Evolutionary conservation across 495 filamentous ascomycete genomes (phyloP).

Genomic region (Platismatia glauca): DNA sequence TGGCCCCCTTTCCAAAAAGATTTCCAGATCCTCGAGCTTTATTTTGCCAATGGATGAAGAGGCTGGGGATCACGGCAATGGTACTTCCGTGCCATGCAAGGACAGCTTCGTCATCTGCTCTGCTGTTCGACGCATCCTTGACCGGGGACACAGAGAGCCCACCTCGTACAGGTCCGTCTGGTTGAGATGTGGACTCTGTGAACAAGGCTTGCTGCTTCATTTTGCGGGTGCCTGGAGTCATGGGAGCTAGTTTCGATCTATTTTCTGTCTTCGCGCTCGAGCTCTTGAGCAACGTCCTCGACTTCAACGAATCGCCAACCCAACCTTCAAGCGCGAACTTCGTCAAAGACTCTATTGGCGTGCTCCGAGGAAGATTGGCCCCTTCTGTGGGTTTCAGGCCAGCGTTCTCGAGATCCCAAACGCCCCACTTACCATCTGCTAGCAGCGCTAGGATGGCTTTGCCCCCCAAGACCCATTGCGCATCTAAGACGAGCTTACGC

Average conservation of each 20-base stretch:
- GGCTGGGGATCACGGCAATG: slow-evolving; percentile 52
- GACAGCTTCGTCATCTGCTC: slow-evolving; percentile 50
- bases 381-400: slow-evolving; percentile 38
- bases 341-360: slow-evolving; percentile 33
- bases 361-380: neutral
- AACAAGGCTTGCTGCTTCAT: slow-evolving; percentile 48
- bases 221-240: slow-evolving; percentile 75
- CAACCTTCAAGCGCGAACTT: slow-evolving; percentile 63
- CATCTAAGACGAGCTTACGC: slow-evolving; percentile 70
- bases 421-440: slow-evolving; percentile 83
- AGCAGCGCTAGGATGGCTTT: slow-evolving; percentile 67
- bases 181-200: slow-evolving; percentile 32
- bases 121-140: slow-evolving; percentile 30
- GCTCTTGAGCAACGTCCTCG: slow-evolving; percentile 27
- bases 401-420: slow-evolving; percentile 77
- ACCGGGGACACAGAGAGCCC: slow-evolving; percentile 54
- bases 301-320: slow-evolving; percentile 36
- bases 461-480: slow-evolving; percentile 75
- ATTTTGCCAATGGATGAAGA: slow-evolving; percentile 60
- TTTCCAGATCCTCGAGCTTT: slow-evolving; percentile 52
- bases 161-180: slow-evolving; percentile 41
- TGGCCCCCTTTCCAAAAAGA: slow-evolving; percentile 32
- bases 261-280: slow-evolving; percentile 30
- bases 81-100: slow-evolving; percentile 59
- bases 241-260: slow-evolving; percentile 59